A percentile compares a stretch with the other conserved stretches of the same genome.
Evolutionary conservation across 495 filamentous ascomycete species (phyloP).

Genomic region (Talaromyces adpressus): DNA sequence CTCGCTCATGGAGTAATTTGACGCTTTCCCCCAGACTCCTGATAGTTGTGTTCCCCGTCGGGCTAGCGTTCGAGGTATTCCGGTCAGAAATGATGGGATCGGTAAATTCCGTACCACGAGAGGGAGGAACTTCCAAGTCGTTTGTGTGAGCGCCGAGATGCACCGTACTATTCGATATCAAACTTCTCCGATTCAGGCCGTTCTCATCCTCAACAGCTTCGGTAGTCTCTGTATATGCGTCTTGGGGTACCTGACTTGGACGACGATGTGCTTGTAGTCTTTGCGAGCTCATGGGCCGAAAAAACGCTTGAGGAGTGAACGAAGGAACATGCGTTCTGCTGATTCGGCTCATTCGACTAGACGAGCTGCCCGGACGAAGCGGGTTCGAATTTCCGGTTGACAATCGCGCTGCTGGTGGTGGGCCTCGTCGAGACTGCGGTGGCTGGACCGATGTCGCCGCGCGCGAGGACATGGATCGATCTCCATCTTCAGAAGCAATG

Average conservation of each 20-base stretch:
- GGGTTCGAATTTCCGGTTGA: slow-evolving; percentile 23
- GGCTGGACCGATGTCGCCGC: slow-evolving; percentile 31
- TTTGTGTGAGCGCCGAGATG: slow-evolving; percentile 33
- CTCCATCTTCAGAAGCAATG: slow-evolving; percentile 51
- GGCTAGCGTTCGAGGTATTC: slow-evolving; percentile 67
- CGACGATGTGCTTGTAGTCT: slow-evolving; percentile 80
- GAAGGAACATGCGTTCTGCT: slow-evolving; percentile 86
- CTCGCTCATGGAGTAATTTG: slow-evolving; percentile 56
- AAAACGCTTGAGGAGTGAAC: slow-evolving; percentile 83
- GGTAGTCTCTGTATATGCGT: slow-evolving; percentile 31
- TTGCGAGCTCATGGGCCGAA: slow-evolving; percentile 94
- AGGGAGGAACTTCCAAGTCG: slow-evolving; percentile 53
- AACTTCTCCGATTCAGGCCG: slow-evolving; percentile 40
- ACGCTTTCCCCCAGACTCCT: slow-evolving; percentile 68
- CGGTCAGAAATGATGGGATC: slow-evolving; percentile 55
- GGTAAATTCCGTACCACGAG: slow-evolving; percentile 73
- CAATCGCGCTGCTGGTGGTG: slow-evolving; percentile 33
- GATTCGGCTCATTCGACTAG: slow-evolving; percentile 65
- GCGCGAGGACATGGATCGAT: slow-evolving; percentile 29
- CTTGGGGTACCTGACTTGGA: slow-evolving; percentile 44
- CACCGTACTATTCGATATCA: slow-evolving; percentile 40
- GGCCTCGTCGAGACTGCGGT: slow-evolving; percentile 44
- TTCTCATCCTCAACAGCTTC: slow-evolving; percentile 38
- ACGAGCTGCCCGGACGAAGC: slow-evolving; percentile 54
- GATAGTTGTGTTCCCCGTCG: slow-evolving; percentile 56